Evolutionary conservation across 176 grass and related monocot genomes (phyloP), one percentile per base, ranked within the genome.

Genomic region (Carex scoparia): DNA sequence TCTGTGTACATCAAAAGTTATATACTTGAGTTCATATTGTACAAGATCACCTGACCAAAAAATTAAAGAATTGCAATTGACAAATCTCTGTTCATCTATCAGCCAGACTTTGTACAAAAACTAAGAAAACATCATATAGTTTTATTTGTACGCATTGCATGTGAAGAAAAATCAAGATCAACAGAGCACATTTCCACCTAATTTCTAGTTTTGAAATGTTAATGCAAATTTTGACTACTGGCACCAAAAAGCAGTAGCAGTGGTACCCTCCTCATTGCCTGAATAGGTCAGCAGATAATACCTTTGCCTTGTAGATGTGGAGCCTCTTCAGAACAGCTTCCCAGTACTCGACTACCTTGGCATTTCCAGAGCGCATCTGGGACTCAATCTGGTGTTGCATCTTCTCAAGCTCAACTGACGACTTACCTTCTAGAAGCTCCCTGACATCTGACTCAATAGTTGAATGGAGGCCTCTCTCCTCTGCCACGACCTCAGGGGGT

Each of bases 321-420:
- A 99, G 96, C 62, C 89, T 88, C 73, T 99, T 95, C 66, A 99
- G 86, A 82, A 99, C 91, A 38, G 91, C 96, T 77, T 99, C 96
- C 96, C 96, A 95, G 69, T 99, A 99, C 82, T 99, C 96, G 81
- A 99, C 96, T 79, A 99, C 96, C 86, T 99, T 99, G 7, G 96
- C 96, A 32, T 91, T 94, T 65, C 96, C 96, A 78, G 96, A 94
- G 81, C 90, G 85, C 96, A 99, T 99, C 83, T 99, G 93, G 65
- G 87, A 94, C 55, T 99, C 96, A 71, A 99, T 95, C 86, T 99
- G 86, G 49, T 55, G 90, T 88, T 95, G 93, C 96, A 99, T 99
- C 70, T 82, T 76, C 87, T 94, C 96, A 55, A 95, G 81, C 61
- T 99, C 90, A 14, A 49, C 89, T 40, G 88, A 95, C 67, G 87